Conservation (phyloP, 2,329 filamentous ascomycete genomes). For the Microcyclospora tardicrescens region DNA sequence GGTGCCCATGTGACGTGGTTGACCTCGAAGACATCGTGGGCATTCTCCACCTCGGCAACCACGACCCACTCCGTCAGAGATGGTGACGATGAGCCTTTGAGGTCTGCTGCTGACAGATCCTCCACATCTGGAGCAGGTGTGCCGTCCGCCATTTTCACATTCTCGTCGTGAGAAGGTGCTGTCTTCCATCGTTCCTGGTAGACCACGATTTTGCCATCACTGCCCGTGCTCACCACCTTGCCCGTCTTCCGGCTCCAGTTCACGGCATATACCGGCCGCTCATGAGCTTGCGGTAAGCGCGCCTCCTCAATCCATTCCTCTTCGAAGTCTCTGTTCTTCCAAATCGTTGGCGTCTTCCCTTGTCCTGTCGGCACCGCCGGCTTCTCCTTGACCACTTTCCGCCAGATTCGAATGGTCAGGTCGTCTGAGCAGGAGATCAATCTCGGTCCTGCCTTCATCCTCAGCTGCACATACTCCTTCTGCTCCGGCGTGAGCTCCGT, state of each 20-base stretch:
- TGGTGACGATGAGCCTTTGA: conserved; percentile 1
- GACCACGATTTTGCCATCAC: conserved; percentile 68
- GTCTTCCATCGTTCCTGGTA: conserved; percentile 52
- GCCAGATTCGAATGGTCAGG: conserved; percentile 66
- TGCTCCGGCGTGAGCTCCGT: conserved; percentile 21
- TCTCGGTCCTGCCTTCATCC: conserved; percentile 39
- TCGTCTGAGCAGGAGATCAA: conserved; percentile 82
- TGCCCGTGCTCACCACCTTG: conserved; percentile 73
- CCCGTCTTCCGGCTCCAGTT: conserved; percentile 71
- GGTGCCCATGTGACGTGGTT: conserved; percentile 86
- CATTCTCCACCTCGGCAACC: conserved; percentile 54
- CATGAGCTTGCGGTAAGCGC: conserved; percentile 61
- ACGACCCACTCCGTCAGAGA: conserved; percentile 53
- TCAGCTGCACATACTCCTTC: conserved; percentile 22
- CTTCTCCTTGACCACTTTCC: conserved; percentile 45
- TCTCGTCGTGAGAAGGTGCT: conserved; percentile 13
- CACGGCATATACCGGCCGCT: conserved; percentile 70
- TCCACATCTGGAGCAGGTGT: conserved; percentile 9
- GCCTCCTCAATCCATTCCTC: conserved; percentile 76
- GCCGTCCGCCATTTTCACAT: conserved; percentile 14
- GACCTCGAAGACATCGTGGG: conserved; percentile 85
- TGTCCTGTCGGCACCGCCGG: conserved; percentile 32
- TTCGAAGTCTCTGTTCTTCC: conserved; percentile 56
- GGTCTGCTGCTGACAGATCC: not conserved
- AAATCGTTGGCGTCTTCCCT: conserved; percentile 72